Conservation (phyloP, 176 grass and related monocot genomes). For the Oryza nivara region DNA sequence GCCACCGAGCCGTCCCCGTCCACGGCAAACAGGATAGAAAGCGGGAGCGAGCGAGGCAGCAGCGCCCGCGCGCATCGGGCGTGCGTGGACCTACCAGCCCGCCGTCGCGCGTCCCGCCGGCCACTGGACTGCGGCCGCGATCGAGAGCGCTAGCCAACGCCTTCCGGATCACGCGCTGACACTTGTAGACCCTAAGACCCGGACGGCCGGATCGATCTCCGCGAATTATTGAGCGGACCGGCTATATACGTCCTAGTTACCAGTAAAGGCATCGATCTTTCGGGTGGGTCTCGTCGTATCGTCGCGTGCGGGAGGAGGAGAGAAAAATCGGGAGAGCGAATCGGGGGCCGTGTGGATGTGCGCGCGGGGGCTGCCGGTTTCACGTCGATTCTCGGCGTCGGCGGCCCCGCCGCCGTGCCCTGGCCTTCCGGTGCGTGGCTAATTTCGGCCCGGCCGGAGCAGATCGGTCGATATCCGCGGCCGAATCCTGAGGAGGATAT, state of each 20-base stretch:
- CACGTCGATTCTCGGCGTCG: conserved; percentile 19
- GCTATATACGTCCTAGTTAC: background rate
- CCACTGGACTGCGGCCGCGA: background rate
- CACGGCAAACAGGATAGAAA: conserved; percentile 49
- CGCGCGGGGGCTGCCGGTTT: conserved; percentile 35
- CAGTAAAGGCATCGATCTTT: background rate
- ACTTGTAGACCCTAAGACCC: background rate
- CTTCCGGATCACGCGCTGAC: background rate
- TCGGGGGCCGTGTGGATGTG: conserved; percentile 27
- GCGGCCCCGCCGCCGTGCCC: background rate
- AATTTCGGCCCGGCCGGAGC: background rate
- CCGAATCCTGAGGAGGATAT: conserved; percentile 35
- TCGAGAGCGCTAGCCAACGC: background rate
- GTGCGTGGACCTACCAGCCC: conserved; percentile 11
- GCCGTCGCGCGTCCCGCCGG: background rate
- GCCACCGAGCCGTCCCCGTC: conserved; percentile 34
- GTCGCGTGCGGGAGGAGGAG: background rate
- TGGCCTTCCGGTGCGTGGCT: background rate
- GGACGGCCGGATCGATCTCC: background rate
- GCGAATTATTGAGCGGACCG: background rate
- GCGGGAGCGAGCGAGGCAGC: background rate
- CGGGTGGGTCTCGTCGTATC: background rate
- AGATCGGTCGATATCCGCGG: conserved; percentile 16
- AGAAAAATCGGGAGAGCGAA: conserved; percentile 34
- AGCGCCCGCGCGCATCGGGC: conserved; percentile 23